Evolutionary conservation across 208 protist species (phyloP), one percentile per base, ranked within the genome.

Genomic region (Trypanosomatidae sp.): DNA sequence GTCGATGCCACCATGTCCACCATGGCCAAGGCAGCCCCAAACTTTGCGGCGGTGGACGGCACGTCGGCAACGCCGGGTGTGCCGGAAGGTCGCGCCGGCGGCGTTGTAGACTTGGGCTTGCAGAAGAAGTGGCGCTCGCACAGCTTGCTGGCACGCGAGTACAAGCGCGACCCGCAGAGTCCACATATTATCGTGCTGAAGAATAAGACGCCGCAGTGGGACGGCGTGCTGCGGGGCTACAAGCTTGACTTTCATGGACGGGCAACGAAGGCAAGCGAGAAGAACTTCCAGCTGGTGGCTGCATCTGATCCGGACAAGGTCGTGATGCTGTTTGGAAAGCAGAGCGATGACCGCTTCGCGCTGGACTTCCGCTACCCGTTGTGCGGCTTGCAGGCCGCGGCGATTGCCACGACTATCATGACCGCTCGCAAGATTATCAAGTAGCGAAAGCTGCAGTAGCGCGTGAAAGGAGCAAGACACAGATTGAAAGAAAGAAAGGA

Each of bases 271-370:
- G 81, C 76, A 30, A 85, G 81, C 36, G 73, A 79, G 73, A 85
- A 85, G 77, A 85, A 85, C 67, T 85, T 85, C 19, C 81, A 85
- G 70, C 77, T 85, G 56, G 81, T 85, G 52, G 44, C 81, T 13
- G 50, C 36, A 2, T 46, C 30, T 13, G 72, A 85, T 30, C 81
- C 76, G 44, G 64, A 73, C 43, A 85, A 85, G 81, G 81, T 85
- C 39, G 76, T 85, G 25, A 85, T 85, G 81, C 66, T 85, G 12
- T 82, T 85, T 41, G 81, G 81, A 15, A 81, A 82, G 71, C 76
- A 85, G 71, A 62, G 67, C 44, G 71, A 81, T 25, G 73, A 82
- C 56, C 76, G 77, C 17, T 85, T 74, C 28, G 75, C 81, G 9
- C 64, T 85, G 1, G 81, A 85, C 70, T 85, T 82, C 53, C 76